Conservation (phyloP, 495 filamentous ascomycete species). For the Lophiostoma macrostomum region DNA sequence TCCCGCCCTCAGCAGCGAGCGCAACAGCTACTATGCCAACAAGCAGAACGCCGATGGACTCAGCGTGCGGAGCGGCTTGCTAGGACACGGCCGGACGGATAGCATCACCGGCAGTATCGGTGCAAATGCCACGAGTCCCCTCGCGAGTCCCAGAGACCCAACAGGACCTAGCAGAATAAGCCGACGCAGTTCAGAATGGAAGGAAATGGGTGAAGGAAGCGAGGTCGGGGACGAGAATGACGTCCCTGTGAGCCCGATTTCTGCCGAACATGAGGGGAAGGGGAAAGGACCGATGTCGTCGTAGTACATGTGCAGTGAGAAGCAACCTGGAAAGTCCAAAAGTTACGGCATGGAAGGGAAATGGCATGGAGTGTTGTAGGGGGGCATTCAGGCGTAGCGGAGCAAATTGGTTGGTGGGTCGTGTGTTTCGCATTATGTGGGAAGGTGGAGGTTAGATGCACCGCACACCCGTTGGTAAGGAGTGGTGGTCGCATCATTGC, state of each 20-base stretch:
- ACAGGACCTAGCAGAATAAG: conserved; percentile 51
- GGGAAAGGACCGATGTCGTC: conserved; percentile 1
- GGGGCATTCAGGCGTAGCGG: no score
- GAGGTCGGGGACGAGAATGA: conserved; percentile 23
- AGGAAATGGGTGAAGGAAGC: conserved; percentile 52
- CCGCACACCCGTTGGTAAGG: no score
- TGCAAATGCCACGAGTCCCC: conserved; percentile 56
- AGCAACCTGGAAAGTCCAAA: neutral
- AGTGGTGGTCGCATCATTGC: neutral
- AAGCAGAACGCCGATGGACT: conserved; percentile 69
- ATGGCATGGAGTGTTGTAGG: no score
- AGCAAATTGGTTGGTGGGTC: no score
- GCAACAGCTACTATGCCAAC: conserved; percentile 74
- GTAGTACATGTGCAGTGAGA: no score
- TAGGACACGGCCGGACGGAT: conserved; percentile 76
- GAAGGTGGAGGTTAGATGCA: neutral
- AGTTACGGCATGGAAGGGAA: no score
- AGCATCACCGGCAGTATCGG: conserved; percentile 76
- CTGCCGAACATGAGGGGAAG: conserved; percentile 13
- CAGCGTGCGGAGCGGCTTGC: conserved; percentile 72
- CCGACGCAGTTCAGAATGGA: conserved; percentile 63
- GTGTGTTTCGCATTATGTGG: no score
- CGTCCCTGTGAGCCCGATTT: neutral
- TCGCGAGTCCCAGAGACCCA: conserved; percentile 54
- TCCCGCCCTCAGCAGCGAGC: conserved; percentile 63